A percentile compares a stretch with the other conserved stretches of the same genome.
Conservation (phyloP, 371 early-diverging fungal genomes). For the Mortierella sp. region DNA sequence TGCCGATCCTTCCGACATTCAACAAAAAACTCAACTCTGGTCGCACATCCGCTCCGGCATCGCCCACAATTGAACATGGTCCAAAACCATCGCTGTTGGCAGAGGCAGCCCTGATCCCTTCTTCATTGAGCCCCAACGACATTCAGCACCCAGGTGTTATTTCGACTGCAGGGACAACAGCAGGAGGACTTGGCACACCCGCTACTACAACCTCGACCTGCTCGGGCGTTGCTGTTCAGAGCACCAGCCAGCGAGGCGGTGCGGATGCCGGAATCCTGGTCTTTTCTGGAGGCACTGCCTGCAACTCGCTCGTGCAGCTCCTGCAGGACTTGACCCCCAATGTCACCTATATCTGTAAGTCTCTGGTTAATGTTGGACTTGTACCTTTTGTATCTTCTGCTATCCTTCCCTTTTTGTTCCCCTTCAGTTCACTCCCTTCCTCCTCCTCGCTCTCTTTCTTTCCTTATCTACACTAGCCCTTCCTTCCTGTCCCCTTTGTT, state of each 20-base stretch:
- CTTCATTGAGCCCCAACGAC: neutral
- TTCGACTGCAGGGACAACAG: slow-evolving; percentile 12
- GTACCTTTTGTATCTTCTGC: neutral
- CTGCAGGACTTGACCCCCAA: slow-evolving; percentile 70
- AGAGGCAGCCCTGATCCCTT: slow-evolving; percentile 15
- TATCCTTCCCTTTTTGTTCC: neutral
- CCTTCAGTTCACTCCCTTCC: neutral
- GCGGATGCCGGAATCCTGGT: slow-evolving; percentile 63
- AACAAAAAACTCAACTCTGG: slow-evolving; percentile 17
- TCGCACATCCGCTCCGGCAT: slow-evolving; percentile 17
- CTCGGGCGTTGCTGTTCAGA: neutral
- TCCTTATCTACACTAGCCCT: slow-evolving; percentile 1
- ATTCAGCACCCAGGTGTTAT: neutral
- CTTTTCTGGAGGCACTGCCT: slow-evolving; percentile 82
- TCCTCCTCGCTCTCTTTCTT: neutral
- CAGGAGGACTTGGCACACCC: neutral
- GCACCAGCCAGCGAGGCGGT: slow-evolving; percentile 40
- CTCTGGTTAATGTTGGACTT: neutral
- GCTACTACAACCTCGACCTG: slow-evolving; percentile 3
- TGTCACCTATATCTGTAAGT: slow-evolving; percentile 70
- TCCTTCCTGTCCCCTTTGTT: neutral
- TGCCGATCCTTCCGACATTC: slow-evolving; percentile 52
- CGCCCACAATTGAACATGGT: slow-evolving; percentile 17
- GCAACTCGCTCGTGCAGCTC: slow-evolving; percentile 70
- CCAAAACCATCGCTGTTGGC: slow-evolving; percentile 15